These are phyloP conservation scores for Bipolaris sorokiniana DNA, from an alignment of 2,329 filamentous ascomycete genomes.

Conservation along the genomic window DNA sequence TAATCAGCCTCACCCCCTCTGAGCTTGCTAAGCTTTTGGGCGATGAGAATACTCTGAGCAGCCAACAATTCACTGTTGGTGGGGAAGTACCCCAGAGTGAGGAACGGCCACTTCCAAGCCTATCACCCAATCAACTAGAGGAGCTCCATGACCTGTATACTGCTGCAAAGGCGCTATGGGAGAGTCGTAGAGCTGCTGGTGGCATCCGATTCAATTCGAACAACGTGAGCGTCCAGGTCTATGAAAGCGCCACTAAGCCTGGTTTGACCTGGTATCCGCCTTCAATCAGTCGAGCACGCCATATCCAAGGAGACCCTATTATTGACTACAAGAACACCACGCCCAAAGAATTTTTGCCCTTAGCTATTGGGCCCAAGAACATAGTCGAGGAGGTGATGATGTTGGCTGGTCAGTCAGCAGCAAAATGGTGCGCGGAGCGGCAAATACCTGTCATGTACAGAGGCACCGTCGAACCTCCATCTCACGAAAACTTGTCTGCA, in stretches of 20 bases:
- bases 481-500: constrained; percentile 12
- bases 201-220: constrained; percentile 45
- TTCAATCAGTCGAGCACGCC: constrained; percentile 45
- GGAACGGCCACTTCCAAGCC: constrained; percentile 12
- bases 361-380: constrained; percentile 31
- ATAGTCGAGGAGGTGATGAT: constrained; percentile 59
- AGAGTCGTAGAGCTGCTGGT: constrained; percentile 45
- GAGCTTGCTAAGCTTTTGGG: constrained; percentile 41
- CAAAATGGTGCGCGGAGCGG: constrained; percentile 59
- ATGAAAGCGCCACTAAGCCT: constrained; percentile 32
- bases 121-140: constrained; percentile 33
- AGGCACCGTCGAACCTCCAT: constrained; percentile 45
- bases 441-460: constrained; percentile 59
- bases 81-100: constrained; percentile 19
- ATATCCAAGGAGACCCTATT: constrained; percentile 53
- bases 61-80: constrained; percentile 34
- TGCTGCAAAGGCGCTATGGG: constrained; percentile 43
- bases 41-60: constrained; percentile 39
- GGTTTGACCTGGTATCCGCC: constrained; percentile 53
- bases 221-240: constrained; percentile 45
- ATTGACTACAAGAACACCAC: constrained; percentile 42
- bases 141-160: constrained; percentile 46
- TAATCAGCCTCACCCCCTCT: constrained; percentile 59
- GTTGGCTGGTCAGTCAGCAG: constrained; percentile 60
- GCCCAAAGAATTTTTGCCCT: constrained; percentile 13